Base-by-base conservation (phyloP, 495 filamentous ascomycete genomes). In the Trichoderma virens region DNA sequence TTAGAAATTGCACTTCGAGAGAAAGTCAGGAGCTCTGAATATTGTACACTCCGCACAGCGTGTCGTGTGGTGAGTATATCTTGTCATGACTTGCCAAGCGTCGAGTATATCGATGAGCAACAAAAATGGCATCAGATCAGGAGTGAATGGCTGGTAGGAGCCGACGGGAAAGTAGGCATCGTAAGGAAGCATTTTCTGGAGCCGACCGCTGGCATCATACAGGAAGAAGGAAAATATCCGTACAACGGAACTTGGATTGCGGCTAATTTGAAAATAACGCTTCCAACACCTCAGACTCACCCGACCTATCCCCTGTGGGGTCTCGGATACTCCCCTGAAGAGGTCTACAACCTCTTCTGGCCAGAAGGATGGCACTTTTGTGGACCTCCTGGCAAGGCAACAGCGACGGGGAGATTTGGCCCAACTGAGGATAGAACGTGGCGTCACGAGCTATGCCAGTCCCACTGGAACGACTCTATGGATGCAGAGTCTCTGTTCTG, bases 241-340 rank as follows among this genome's bases (percentile, higher is more conserved):
- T 85, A 85, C 63, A 74, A 80, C 45, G 82, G 76, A 62, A 80
- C 74, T 0, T 85, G 82, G 81, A 77, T 83, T 14, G 80, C 82
- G 20, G 65, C 80, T 1, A 85, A 85, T 47, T 76, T 79, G 73
- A 60, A 81, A 35, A 72, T 83, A 11, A 69, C 67, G 0, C 65
- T 76, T 1, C 81, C 82, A 3, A 82, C 73, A 2, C 70, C 68
- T 56, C 65, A 79, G 59, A 77, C 78, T 0, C 82, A 85, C 65
- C 81, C 80, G 0, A 62, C 73, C 0, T 82, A 83, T 31, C 76
- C 34, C 5, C 34, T 35, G 11, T 35, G 34, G 34, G 11, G 34
- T 11, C 34, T 35, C 11, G 34, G 34, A 35, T 35, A 35, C 34
- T 5, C 5, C 5, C 34, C 78, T 4, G 70, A 81, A 41, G 65